Conservation (phyloP, 1,284 basidiomycete species). For the Cronartium quercuum region DNA sequence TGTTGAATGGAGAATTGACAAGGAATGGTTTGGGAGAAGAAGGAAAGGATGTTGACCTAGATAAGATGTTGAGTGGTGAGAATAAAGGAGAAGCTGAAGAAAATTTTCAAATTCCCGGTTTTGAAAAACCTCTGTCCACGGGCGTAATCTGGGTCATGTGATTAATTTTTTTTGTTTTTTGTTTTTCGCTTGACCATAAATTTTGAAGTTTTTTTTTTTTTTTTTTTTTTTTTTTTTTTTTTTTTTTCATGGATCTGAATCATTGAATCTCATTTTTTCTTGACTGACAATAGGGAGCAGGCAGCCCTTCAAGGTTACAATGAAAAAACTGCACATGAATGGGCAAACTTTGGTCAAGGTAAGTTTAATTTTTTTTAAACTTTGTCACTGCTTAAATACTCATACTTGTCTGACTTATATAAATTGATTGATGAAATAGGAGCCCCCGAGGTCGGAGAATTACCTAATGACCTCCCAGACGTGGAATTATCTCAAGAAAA, state of each 20-base stretch:
- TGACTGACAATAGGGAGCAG: conserved; percentile 1
- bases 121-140: too few relatives aligned
- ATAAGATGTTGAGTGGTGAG: too few relatives aligned
- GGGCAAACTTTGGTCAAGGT: conserved; percentile 39
- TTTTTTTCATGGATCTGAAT: background rate
- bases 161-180: too few relatives aligned
- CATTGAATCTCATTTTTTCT: background rate
- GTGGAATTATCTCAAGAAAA: too few relatives aligned
- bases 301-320: conserved; percentile 26
- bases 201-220: background rate
- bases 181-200: background rate
- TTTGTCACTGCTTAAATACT: background rate
- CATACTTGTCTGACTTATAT: conserved; percentile 48
- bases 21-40: too few relatives aligned
- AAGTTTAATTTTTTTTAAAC: background rate
- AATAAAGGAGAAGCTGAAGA: too few relatives aligned
- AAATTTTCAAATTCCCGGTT: too few relatives aligned
- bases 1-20: too few relatives aligned
- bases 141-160: conserved; percentile 36
- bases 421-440: conserved; percentile 54
- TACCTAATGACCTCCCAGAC: too few relatives aligned
- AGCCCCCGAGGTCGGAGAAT: conserved; percentile 65
- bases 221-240: background rate
- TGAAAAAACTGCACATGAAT: conserved; percentile 26
- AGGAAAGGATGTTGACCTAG: too few relatives aligned